These are phyloP conservation scores for Adansonia gregorii DNA, from an alignment of 441 rosid genomes.

Conservation along the genomic window DNA sequence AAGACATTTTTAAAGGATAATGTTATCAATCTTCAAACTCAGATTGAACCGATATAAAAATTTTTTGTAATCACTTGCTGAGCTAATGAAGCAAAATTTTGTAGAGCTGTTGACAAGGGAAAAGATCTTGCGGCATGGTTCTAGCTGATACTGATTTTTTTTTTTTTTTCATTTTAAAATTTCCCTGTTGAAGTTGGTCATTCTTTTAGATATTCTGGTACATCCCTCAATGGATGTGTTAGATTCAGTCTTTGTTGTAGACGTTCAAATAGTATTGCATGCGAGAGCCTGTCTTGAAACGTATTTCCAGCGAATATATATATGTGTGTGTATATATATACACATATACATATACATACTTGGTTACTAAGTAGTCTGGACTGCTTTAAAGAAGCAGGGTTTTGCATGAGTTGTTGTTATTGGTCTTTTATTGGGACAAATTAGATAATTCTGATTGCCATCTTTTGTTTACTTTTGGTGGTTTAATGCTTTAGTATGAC, in stretches of 20 bases:
- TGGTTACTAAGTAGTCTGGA: background rate
- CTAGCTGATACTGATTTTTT: background rate
- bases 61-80: background rate
- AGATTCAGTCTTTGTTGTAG: background rate
- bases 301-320: background rate
- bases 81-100: constrained; percentile 4
- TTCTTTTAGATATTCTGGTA: background rate
- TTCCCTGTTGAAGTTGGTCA: background rate
- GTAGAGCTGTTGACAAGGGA: background rate
- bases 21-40: background rate
- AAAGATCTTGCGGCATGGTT: background rate
- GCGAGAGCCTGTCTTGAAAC: background rate
- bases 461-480: background rate
- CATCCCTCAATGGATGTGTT: background rate
- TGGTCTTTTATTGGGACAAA: background rate
- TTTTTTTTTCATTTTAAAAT: too few relatives aligned
- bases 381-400: background rate
- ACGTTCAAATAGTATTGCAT: background rate
- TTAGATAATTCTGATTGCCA: background rate
- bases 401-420: background rate
- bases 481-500: background rate
- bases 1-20: background rate
- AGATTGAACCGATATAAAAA: background rate
- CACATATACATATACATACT: background rate
- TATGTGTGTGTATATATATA: too few relatives aligned